Evolutionary conservation across 352 stramenopile species (phyloP).

Genomic region (Phytophthora lateralis): DNA sequence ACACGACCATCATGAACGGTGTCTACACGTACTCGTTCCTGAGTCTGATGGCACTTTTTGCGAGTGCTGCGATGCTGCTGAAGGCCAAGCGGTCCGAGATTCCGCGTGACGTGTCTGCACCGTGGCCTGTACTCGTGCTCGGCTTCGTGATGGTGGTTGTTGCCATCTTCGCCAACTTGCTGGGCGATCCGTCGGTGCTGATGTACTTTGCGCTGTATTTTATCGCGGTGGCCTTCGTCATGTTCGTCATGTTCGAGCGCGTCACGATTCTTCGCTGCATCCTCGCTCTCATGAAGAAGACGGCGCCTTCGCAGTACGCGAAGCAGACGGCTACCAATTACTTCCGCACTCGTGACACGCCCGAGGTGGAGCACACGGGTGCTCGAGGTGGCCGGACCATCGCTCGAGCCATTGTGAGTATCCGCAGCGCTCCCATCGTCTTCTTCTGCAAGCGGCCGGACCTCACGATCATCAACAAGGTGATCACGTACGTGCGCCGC

Average conservation of each 20-base stretch:
- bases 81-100: slow-evolving; percentile 83
- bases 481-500: slow-evolving; percentile 83
- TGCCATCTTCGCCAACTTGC: slow-evolving; percentile 50
- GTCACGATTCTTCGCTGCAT: slow-evolving; percentile 42
- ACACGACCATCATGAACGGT: slow-evolving; percentile 66
- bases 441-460: slow-evolving; percentile 90
- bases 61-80: slow-evolving; percentile 75
- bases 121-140: slow-evolving; percentile 41
- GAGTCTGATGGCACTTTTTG: slow-evolving; percentile 82
- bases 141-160: slow-evolving; percentile 49
- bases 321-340: slow-evolving; percentile 41
- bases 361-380: slow-evolving; percentile 35
- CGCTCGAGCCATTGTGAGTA: slow-evolving; percentile 42
- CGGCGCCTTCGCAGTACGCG: slow-evolving; percentile 37
- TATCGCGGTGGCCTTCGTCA: slow-evolving; percentile 41
- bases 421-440: slow-evolving; percentile 66
- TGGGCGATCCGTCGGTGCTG: slow-evolving; percentile 49
- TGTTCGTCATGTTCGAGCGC: slow-evolving; percentile 59
- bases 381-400: slow-evolving; percentile 52
- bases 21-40: slow-evolving; percentile 90
- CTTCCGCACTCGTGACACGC: slow-evolving; percentile 17
- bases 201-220: slow-evolving; percentile 65
- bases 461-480: slow-evolving; percentile 89
- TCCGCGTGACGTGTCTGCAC: slow-evolving; percentile 59
- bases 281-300: slow-evolving; percentile 45